These are phyloP conservation scores for Ophiostoma ulmi DNA, from an alignment of 2,329 filamentous ascomycete species.

Conservation along the genomic window DNA sequence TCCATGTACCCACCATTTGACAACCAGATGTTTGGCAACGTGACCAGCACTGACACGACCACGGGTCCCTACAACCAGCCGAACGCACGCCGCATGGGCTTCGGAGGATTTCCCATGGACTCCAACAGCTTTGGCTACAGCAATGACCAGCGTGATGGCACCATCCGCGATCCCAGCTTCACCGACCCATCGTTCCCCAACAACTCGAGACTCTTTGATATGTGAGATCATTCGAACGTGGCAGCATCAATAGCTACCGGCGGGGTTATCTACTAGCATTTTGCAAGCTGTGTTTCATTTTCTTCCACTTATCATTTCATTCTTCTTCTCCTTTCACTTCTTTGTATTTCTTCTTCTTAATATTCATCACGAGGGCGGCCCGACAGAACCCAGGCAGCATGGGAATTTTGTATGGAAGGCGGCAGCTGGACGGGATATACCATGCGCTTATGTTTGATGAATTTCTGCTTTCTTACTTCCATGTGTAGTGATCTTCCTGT, in stretches of 20 bases:
- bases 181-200: slow-evolving; percentile 16
- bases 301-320: not conserved
- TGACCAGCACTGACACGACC: slow-evolving; percentile 27
- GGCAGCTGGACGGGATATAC: not conserved
- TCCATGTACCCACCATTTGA: slow-evolving; percentile 32
- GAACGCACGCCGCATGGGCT: slow-evolving; percentile 30
- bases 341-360: not conserved
- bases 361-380: not conserved
- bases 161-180: slow-evolving; percentile 21
- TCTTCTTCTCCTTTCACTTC: not conserved
- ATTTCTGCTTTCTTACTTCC: not conserved
- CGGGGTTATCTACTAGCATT: not conserved
- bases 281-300: not conserved
- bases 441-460: not conserved
- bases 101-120: slow-evolving; percentile 22
- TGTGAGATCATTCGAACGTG: slow-evolving; percentile 16
- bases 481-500: not conserved
- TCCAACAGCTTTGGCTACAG: slow-evolving; percentile 24
- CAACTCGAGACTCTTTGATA: slow-evolving; percentile 21
- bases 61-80: slow-evolving; percentile 32
- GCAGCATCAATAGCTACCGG: not conserved
- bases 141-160: slow-evolving; percentile 20
- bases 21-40: slow-evolving; percentile 19
- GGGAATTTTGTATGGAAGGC: not conserved
- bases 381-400: not conserved